Evolutionary conservation across 441 rosid genomes (phyloP).

Genomic region (Hura crepitans): DNA sequence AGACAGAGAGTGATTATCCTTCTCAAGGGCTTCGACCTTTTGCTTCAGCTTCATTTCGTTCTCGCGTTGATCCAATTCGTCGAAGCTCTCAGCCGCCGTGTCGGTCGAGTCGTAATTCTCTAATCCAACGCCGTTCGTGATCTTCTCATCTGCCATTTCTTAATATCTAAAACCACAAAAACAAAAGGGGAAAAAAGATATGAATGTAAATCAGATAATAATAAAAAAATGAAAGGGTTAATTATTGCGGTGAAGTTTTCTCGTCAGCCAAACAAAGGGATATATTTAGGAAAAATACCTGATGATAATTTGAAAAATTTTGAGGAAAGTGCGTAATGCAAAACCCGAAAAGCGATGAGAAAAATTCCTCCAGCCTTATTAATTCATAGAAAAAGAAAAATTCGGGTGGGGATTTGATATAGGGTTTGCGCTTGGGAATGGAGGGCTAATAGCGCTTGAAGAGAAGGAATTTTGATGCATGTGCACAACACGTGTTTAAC

Average conservation of each 20-base stretch:
- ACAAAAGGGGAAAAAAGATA: not conserved
- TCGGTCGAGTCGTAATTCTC: constrained; percentile 29
- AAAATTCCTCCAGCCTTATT: constrained; percentile 10
- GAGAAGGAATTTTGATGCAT: not conserved
- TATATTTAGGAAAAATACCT: not conserved
- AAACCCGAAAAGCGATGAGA: not conserved
- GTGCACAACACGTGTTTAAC: not conserved
- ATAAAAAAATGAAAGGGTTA: not conserved
- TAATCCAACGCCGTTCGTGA: constrained; percentile 32
- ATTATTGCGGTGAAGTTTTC: not conserved
- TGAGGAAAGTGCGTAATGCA: not conserved
- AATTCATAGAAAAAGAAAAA: no score
- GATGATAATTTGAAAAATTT: not conserved
- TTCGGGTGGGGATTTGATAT: not conserved
- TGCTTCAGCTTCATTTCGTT: constrained; percentile 30
- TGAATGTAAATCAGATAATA: not conserved
- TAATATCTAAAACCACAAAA: constrained; percentile 9
- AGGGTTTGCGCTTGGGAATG: not conserved
- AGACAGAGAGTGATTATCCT: constrained; percentile 38
- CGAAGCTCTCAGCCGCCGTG: constrained; percentile 35
- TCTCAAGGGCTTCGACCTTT: constrained; percentile 45
- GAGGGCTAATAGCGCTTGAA: not conserved
- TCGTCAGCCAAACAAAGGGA: constrained; percentile 3
- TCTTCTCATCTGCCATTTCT: constrained; percentile 47
- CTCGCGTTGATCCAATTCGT: constrained; percentile 34